phyloP scores from a whole-genome alignment of 1,284 basidiomycete genomes.

The Pseudozyma pruni region DNA sequence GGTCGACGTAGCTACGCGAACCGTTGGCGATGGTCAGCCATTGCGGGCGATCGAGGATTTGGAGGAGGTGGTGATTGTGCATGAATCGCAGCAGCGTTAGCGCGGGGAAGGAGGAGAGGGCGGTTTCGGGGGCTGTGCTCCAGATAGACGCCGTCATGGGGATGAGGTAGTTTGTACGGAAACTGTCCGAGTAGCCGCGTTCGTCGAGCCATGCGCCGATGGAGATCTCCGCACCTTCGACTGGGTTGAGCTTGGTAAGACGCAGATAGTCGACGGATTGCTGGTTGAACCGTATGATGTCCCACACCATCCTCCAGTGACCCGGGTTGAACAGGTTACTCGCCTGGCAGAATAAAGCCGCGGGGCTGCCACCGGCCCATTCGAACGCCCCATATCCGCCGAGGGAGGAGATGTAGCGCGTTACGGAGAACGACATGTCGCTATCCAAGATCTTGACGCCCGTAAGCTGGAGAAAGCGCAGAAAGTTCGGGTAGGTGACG shows the following conservation, averaged over 20 bases:
- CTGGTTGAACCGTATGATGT: constrained; percentile 81
- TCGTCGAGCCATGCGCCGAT: constrained; percentile 78
- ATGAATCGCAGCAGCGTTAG: constrained; percentile 79
- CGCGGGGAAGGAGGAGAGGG: constrained; percentile 78
- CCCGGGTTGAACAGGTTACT: constrained; percentile 72
- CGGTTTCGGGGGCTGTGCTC: constrained; percentile 81
- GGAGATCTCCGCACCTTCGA: constrained; percentile 69
- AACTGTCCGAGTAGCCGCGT: constrained; percentile 77
- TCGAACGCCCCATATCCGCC: constrained; percentile 47
- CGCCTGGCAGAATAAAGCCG: constrained; percentile 48
- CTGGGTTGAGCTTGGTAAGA: constrained; percentile 19
- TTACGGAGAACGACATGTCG: constrained; percentile 81
- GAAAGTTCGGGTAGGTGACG: constrained; percentile 82
- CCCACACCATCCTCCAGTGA: constrained; percentile 82
- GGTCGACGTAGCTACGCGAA: constrained; percentile 63
- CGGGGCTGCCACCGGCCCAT: constrained; percentile 51
- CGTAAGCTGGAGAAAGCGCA: constrained; percentile 76
- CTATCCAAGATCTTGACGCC: constrained; percentile 74
- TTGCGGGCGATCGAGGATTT: constrained; percentile 78
- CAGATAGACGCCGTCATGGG: constrained; percentile 73
- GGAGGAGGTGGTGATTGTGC: constrained; percentile 82
- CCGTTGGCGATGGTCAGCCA: constrained; percentile 83
- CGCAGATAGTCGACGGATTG: constrained; percentile 71
- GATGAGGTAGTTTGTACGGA: constrained; percentile 82
- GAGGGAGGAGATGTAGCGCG: constrained; percentile 16